phyloP scores from a whole-genome alignment of 2,329 filamentous ascomycete genomes.

The Cyphellophora europaea region DNA sequence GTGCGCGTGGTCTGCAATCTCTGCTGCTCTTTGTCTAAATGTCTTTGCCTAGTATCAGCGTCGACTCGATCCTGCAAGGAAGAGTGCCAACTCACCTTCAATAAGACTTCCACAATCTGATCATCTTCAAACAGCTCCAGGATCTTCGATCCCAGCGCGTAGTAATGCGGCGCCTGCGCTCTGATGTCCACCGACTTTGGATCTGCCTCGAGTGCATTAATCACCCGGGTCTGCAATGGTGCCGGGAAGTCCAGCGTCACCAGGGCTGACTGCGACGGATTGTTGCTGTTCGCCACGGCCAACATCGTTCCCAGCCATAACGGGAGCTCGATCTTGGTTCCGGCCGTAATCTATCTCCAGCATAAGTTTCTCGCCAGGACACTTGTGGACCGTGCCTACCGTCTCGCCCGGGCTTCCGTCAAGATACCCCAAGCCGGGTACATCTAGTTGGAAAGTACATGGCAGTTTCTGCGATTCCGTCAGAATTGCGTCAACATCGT shows the following conservation, averaged over 20 bases:
- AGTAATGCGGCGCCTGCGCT: conserved; percentile 78
- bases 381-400: conserved; percentile 23
- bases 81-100: neutral
- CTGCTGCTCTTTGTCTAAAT: conserved; percentile 70
- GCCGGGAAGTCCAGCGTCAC: conserved; percentile 73
- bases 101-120: conserved; percentile 49
- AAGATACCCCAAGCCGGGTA: conserved; percentile 78
- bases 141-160: conserved; percentile 73
- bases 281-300: conserved; percentile 44
- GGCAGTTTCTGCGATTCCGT: conserved; percentile 74
- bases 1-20: conserved; percentile 80
- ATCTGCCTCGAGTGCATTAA: conserved; percentile 86
- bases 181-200: conserved; percentile 76
- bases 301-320: conserved; percentile 95
- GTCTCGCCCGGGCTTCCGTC: conserved; percentile 67
- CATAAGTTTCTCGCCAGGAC: neutral
- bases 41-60: too few species aligned
- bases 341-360: conserved; percentile 59
- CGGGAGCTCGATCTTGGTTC: conserved; percentile 72
- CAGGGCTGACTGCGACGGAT: conserved; percentile 39
- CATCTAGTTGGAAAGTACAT: conserved; percentile 85
- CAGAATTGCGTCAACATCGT: conserved; percentile 38
- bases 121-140: conserved; percentile 87
- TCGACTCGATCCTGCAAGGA: neutral
- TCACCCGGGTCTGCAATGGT: conserved; percentile 66